Percentiles rank a stretch among this genome's conserved stretches.
phyloP scores from a whole-genome alignment of 176 grass and related monocot species.

The Rhipidocladum racemiflorum region DNA sequence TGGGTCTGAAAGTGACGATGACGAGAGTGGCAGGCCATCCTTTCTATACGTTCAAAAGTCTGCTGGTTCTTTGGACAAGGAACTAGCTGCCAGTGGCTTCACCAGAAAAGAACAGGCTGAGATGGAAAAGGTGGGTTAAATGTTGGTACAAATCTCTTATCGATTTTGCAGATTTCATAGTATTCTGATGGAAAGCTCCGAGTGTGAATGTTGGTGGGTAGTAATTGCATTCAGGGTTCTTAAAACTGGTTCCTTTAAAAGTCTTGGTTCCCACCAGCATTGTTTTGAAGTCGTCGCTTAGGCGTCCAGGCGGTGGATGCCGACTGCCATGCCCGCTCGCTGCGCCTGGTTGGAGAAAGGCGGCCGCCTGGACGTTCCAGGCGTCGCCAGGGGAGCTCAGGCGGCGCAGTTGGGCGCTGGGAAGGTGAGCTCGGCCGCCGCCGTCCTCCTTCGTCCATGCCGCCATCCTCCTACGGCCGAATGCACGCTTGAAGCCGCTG shows the following conservation, averaged over 20 bases:
- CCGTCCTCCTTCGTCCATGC: no score
- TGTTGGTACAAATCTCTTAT: constrained; percentile 11
- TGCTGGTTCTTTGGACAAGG: constrained; percentile 69
- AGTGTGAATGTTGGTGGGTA: background rate
- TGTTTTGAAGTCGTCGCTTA: no score
- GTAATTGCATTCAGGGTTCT: background rate
- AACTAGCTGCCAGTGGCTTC: constrained; percentile 88
- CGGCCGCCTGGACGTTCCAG: no score
- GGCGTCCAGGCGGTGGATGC: no score
- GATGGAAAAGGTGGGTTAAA: constrained; percentile 60
- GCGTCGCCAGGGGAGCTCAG: no score
- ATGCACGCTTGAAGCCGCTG: no score
- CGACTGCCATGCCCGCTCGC: no score
- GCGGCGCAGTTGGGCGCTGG: no score
- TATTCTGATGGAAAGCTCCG: background rate
- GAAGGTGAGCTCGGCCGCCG: no score
- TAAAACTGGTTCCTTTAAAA: background rate
- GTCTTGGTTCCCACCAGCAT: background rate
- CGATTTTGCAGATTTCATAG: background rate
- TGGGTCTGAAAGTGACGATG: constrained; percentile 44
- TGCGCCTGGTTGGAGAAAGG: no score
- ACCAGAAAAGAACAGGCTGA: constrained; percentile 83
- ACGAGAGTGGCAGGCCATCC: constrained; percentile 58
- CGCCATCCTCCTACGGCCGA: no score
- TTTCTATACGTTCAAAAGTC: constrained; percentile 65